Evolutionary conservation across 2,329 filamentous ascomycete genomes (phyloP).

Genomic region (Leptosphaerulina australis): DNA sequence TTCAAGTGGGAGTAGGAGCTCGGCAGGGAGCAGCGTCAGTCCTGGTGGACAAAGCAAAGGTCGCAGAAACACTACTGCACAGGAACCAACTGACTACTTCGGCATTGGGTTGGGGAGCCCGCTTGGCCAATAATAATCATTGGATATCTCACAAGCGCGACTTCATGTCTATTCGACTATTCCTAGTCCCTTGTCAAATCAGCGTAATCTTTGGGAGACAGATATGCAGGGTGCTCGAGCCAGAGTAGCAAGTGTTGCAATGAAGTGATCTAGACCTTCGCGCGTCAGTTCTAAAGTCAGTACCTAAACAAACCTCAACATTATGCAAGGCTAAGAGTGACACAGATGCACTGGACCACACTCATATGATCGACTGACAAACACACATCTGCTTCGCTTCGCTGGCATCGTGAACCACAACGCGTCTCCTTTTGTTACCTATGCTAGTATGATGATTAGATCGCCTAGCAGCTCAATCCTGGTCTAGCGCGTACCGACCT

Average conservation of each 20-base stretch:
- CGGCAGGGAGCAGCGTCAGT: conserved; percentile 27
- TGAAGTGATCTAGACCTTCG: conserved; percentile 1
- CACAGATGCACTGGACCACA: background rate
- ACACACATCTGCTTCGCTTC: background rate
- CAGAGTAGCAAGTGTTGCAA: background rate
- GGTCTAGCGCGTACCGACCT: background rate
- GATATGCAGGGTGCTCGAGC: background rate
- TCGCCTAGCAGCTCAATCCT: background rate
- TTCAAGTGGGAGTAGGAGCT: conserved; percentile 16
- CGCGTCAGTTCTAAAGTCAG: background rate
- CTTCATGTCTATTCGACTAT: background rate
- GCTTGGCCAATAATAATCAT: background rate
- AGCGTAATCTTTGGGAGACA: background rate
- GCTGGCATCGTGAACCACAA: background rate
- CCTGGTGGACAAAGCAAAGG: conserved; percentile 22
- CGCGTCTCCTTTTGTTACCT: conserved; percentile 1
- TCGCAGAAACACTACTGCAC: conserved; percentile 19
- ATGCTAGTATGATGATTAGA: background rate
- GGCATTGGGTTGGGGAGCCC: conserved; percentile 25
- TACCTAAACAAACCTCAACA: background rate
- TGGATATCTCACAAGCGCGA: background rate
- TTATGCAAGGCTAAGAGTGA: background rate
- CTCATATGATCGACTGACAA: background rate
- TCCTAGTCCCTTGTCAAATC: background rate
- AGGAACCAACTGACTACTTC: conserved; percentile 30